Base-by-base conservation (phyloP, 1,284 basidiomycete species). In the Puccinia brachypodii region DNA sequence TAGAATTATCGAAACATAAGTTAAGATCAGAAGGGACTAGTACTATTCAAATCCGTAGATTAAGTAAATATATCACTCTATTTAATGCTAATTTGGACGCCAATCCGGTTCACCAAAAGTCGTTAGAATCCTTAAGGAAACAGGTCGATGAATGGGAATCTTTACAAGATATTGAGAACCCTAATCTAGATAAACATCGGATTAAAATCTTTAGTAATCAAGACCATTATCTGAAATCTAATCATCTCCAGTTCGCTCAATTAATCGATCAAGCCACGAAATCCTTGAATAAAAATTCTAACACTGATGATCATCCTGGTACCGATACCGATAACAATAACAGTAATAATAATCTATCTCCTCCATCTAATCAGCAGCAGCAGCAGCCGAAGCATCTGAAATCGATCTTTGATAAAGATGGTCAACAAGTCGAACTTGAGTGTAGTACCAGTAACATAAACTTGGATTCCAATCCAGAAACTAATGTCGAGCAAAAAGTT, bases 41-140 rank as follows among this genome's bases (percentile, higher is more conserved):
- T 3, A 47, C n/a, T 19, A 31, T 40, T 2, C 69, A 73, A 31
- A 74, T 38, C 22, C 28, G 72, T 36, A 36, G 79, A 56, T 25
- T 81, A 56, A 64, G 42, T 64, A 58, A 31, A 40, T 81, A 75
- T 25, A 81, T 81, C 4, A 66, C 71, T 25, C 33, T 74, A 11
- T 73, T 64, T 36, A 81, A 81, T 75, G 79, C 79, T 19, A 81
- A 75, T 58, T 28, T 81, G 40, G 79, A 81, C 31, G 22, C 79
- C 0, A 50, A 81, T 50, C 44, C 40, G 16, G n/a, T 33, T 4
- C 62, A 75, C 42, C 56, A 72, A 58, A 81, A 81, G 66, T 66
- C 71, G 11, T 4, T 74, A 7, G 58, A 75, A 66, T 53, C 47
- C 11, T 40, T 81, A 8, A 74, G 62, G 40, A 53, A 74, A 19